Evolutionary conservation across 805 yeast species (phyloP).

Genomic region (Candida nanaspora): DNA sequence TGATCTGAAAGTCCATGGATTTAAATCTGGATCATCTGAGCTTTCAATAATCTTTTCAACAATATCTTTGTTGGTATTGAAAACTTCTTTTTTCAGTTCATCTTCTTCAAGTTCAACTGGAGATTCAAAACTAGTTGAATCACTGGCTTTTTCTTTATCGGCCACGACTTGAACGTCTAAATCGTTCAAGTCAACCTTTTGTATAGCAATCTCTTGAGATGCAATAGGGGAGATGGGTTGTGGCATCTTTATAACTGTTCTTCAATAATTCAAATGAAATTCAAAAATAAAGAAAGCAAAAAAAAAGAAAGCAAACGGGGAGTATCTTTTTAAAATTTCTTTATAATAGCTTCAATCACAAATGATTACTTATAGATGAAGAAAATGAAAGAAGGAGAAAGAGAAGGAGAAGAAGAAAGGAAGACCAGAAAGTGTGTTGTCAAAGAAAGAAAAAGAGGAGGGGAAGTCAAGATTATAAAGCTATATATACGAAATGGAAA

Average conservation of each 20-base stretch:
- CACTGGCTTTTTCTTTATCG: background rate
- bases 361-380: too few relatives aligned
- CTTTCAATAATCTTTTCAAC: constrained; percentile 19
- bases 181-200: background rate
- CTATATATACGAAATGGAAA: too few relatives aligned
- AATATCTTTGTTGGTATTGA: constrained; percentile 11
- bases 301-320: background rate
- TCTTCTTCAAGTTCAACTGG: constrained; percentile 1
- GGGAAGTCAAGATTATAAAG: background rate
- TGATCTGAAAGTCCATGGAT: constrained; percentile 32
- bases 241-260: background rate
- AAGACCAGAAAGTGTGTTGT: background rate
- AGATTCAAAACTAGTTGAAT: background rate
- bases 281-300: background rate
- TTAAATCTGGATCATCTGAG: constrained; percentile 29
- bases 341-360: too few relatives aligned
- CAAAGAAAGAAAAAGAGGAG: background rate
- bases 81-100: background rate
- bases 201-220: constrained; percentile 1
- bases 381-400: background rate
- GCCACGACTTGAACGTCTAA: background rate
- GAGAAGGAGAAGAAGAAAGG: background rate
- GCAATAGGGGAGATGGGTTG: constrained; percentile 2
- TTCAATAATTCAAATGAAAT: too few relatives aligned
- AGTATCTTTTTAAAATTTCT: too few relatives aligned